Evolutionary conservation across 139 green algal species (phyloP).

Genomic region (Coelastrella sp.): DNA sequence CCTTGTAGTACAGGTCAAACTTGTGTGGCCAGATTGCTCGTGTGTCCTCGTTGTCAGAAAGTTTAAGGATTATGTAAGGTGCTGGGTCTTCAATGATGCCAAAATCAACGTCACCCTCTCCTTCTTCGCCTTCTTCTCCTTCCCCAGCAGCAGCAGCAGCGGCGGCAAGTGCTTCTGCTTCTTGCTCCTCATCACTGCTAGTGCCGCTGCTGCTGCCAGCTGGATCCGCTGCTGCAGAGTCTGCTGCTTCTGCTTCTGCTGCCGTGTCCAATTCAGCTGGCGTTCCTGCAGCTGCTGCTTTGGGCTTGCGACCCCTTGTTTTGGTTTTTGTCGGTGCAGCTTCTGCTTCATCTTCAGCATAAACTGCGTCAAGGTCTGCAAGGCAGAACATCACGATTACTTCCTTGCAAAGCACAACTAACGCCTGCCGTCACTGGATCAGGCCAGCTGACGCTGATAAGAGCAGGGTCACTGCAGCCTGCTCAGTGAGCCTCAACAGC

Average conservation of each 20-base stretch:
- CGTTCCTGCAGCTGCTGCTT: background rate
- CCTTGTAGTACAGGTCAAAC: conserved; percentile 69
- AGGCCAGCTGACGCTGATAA: no score
- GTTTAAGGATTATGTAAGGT: conserved; percentile 58
- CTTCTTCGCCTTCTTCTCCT: background rate
- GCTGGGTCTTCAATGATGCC: conserved; percentile 44
- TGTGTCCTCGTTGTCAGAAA: conserved; percentile 55
- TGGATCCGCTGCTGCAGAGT: background rate
- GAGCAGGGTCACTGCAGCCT: no score
- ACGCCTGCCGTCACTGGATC: no score
- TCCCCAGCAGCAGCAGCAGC: conserved; percentile 11
- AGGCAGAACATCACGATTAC: no score
- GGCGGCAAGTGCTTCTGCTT: background rate
- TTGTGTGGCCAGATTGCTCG: conserved; percentile 58
- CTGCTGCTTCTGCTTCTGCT: conserved; percentile 1
- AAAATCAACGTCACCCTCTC: background rate
- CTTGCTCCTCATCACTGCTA: background rate
- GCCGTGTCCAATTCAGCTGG: background rate
- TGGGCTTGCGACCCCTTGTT: background rate
- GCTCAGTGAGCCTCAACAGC: no score
- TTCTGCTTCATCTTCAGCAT: conserved; percentile 1
- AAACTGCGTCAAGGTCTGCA: conserved; percentile 20
- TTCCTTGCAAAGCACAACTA: no score
- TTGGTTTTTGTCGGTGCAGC: background rate
- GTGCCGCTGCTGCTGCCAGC: background rate